Evolutionary conservation across 2,329 filamentous ascomycete species (phyloP).

Genomic region (Dothideomycetes sp.): DNA sequence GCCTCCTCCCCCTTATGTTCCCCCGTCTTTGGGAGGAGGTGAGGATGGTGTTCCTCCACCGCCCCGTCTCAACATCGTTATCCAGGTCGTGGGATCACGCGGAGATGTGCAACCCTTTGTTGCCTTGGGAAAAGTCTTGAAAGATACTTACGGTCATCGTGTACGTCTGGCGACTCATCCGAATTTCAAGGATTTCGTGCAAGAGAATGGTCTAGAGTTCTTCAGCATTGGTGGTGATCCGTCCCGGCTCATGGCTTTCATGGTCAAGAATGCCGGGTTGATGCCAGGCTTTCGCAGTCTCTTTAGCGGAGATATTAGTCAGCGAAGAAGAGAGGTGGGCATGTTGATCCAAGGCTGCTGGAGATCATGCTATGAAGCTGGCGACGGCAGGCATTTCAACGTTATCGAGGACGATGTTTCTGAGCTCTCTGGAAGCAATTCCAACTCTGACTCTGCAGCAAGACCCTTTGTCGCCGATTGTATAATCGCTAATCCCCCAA

Average conservation of each 20-base stretch:
- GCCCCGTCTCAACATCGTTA: conserved; percentile 36
- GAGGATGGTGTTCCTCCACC: conserved; percentile 46
- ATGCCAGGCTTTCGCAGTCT: conserved; percentile 75
- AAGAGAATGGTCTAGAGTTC: conserved; percentile 42
- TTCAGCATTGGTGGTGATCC: conserved; percentile 44
- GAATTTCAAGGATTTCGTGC: conserved; percentile 40
- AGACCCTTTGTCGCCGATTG: conserved; percentile 73
- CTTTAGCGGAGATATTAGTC: conserved; percentile 66
- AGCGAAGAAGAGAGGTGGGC: conserved; percentile 63
- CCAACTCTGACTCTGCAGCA: not conserved
- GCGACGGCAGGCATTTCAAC: conserved; percentile 22
- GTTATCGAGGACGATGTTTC: conserved; percentile 30
- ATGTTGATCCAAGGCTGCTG: conserved; percentile 79
- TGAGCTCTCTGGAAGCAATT: conserved; percentile 18
- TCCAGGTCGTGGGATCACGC: conserved; percentile 41
- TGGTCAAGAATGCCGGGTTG: conserved; percentile 80
- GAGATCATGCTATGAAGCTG: conserved; percentile 53
- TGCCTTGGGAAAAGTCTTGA: conserved; percentile 40
- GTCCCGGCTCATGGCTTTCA: conserved; percentile 57
- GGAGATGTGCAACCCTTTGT: conserved; percentile 45
- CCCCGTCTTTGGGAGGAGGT: conserved; percentile 58
- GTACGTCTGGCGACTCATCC: conserved; percentile 42
- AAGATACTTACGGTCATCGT: conserved; percentile 39
- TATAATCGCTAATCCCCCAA: conserved; percentile 71
- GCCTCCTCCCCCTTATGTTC: conserved; percentile 61